These are phyloP conservation scores for Diaporthe helianthi DNA, from an alignment of 2,329 filamentous ascomycete genomes.

Conservation along the genomic window DNA sequence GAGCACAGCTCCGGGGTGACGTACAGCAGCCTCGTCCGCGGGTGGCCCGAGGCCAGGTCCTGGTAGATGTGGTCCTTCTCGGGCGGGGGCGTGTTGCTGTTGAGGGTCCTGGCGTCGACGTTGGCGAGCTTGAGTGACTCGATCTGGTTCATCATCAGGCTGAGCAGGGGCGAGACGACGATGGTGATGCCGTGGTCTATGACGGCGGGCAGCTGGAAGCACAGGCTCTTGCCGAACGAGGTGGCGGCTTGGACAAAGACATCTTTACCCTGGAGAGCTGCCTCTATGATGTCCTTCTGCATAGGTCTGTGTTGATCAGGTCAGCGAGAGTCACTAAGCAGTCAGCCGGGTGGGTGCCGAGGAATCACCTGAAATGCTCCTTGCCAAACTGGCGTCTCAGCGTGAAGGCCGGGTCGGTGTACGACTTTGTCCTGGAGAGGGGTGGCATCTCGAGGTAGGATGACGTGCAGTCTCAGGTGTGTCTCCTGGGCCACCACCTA, in stretches of 20 bases:
- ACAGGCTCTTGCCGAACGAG: slow-evolving; percentile 91
- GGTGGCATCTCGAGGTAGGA: slow-evolving; percentile 46
- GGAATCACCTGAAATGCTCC: slow-evolving; percentile 68
- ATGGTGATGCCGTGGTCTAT: slow-evolving; percentile 89
- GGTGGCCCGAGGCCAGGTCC: slow-evolving; percentile 88
- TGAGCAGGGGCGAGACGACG: slow-evolving; percentile 86
- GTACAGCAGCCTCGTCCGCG: slow-evolving; percentile 82
- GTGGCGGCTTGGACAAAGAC: slow-evolving; percentile 92
- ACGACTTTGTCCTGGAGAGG: slow-evolving; percentile 55
- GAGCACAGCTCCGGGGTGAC: slow-evolving; percentile 92
- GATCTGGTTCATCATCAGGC: slow-evolving; percentile 96
- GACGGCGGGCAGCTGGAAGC: slow-evolving; percentile 90
- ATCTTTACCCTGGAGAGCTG: slow-evolving; percentile 83
- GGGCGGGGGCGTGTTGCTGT: slow-evolving; percentile 74
- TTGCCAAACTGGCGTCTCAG: slow-evolving; percentile 78
- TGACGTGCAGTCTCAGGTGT: neutral
- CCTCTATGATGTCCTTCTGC: slow-evolving; percentile 86
- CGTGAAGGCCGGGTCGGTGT: slow-evolving; percentile 75
- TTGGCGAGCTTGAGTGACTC: slow-evolving; percentile 76
- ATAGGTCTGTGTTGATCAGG: slow-evolving; percentile 64
- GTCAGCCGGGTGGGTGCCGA: neutral
- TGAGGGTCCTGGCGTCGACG: slow-evolving; percentile 84
- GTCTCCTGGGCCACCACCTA: slow-evolving; percentile 15
- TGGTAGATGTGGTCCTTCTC: slow-evolving; percentile 75
- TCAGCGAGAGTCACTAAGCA: neutral